Base-by-base conservation (phyloP, 2,329 filamentous ascomycete genomes). In the Aspergillus calidoustus region DNA sequence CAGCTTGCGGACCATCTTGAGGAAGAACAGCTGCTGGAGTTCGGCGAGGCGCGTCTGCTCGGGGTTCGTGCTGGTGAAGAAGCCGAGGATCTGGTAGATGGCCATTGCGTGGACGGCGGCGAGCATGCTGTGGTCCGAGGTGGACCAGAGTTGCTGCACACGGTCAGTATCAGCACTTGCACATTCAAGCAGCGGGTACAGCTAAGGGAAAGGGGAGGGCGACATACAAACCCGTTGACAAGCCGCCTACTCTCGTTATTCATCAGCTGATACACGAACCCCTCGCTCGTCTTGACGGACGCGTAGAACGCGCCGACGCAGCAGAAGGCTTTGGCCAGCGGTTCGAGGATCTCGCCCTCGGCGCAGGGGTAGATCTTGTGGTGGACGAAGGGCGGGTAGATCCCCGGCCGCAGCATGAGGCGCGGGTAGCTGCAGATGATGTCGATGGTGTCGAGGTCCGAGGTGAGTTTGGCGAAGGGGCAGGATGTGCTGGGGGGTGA, bases 301-400 rank as follows among this genome's bases (percentile, higher is more conserved):
- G 53, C 53, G 7, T 55, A 55, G 43, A 55, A 55, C 19, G 53
- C 53, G 9, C 53, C 53, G 2, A 55, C 43, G 43, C 53, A 55
- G 41, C 53, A 55, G 28, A 55, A 55, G 48, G 53, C 53, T 23
- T 55, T 55, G 2, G 53, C 53, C 3, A 55, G 23, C 11, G 53
- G 53, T 48, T 55, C 53, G 4, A 48, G 43, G 23, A 55, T 47
- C 25, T 55, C 53, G 4, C 53, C 53, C 43, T 55, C 53, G 4
- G 53, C 53, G 53, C 53, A 55, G 53, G 53, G 53, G 25, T 55
- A 55, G 43, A 55, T 55, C 15, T 19, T 55, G 43, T 55, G 53
- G 17, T 55, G 53, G 19, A 55, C 53, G 43, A 55, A 55, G 25
- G 53, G 53, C 3, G 53, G 53, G 53, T 55, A 55, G 23, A 55